These are phyloP conservation scores for Saccharomyces pastorianus DNA, from an alignment of 1,139 yeast genomes.

Conservation along the genomic window DNA sequence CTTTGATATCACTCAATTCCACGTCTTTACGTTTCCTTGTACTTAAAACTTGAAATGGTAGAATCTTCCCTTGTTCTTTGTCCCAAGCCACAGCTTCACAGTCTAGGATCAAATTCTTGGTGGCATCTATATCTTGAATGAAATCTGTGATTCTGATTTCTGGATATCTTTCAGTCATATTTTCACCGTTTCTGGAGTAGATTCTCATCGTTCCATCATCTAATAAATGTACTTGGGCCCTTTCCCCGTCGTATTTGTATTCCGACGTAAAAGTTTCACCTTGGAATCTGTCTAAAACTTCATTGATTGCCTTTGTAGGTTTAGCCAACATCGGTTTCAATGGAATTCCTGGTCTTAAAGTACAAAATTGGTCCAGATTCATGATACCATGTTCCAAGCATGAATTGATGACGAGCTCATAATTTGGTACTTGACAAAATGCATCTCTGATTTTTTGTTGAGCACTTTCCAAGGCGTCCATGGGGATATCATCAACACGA, in stretches of 20 bases:
- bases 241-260: slow-evolving; percentile 94
- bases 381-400: slow-evolving; percentile 62
- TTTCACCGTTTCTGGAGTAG: slow-evolving; percentile 91
- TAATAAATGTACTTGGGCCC: slow-evolving; percentile 86
- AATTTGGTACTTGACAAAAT: slow-evolving; percentile 85
- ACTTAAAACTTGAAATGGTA: slow-evolving; percentile 87
- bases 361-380: slow-evolving; percentile 58
- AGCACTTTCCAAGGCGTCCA: slow-evolving; percentile 44
- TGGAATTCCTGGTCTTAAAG: slow-evolving; percentile 85
- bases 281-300: slow-evolving; percentile 80
- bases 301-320: slow-evolving; percentile 88
- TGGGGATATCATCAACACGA: slow-evolving; percentile 14
- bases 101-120: slow-evolving; percentile 64
- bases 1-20: slow-evolving; percentile 76
- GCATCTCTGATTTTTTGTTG: slow-evolving; percentile 81
- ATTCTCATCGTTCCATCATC: slow-evolving; percentile 62
- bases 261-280: slow-evolving; percentile 87
- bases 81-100: slow-evolving; percentile 99
- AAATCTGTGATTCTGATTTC: slow-evolving; percentile 71
- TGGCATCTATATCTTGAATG: slow-evolving; percentile 34
- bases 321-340: slow-evolving; percentile 97
- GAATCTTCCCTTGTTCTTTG: slow-evolving; percentile 56
- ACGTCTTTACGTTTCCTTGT: slow-evolving; percentile 94
- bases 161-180: slow-evolving; percentile 94
- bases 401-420: slow-evolving; percentile 62